Percentiles rank a stretch among this genome's conserved stretches.
Evolutionary conservation across 257 asterid species (phyloP).

Genomic region (Scutellaria minor): DNA sequence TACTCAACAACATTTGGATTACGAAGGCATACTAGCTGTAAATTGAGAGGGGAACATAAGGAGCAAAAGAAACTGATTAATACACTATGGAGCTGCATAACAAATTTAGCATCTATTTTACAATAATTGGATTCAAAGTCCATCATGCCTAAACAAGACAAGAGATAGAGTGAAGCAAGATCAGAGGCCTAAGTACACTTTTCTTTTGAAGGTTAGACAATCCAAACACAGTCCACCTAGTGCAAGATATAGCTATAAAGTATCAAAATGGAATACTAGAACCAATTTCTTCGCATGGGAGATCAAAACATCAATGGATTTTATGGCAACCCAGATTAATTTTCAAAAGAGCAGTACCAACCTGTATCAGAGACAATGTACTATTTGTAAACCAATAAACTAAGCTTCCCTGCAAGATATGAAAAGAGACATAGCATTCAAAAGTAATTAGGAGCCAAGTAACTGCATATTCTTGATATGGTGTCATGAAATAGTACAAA

Average conservation of each 20-base stretch:
- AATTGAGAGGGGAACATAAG: conserved; percentile 24
- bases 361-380: conserved; percentile 70
- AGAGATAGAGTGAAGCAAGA: neutral
- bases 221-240: neutral
- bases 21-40: conserved; percentile 75
- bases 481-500: conserved; percentile 16
- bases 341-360: conserved; percentile 38
- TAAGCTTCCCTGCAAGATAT: conserved; percentile 80
- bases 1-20: conserved; percentile 62
- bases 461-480: conserved; percentile 8
- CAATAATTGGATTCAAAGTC: neutral
- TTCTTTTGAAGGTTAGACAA: neutral
- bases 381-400: conserved; percentile 87
- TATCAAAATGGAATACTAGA: conserved; percentile 15
- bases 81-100: conserved; percentile 15
- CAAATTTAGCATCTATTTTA: neutral
- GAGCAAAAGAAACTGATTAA: conserved; percentile 29
- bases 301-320: conserved; percentile 18
- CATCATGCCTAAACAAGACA: neutral
- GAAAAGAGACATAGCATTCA: conserved; percentile 20
- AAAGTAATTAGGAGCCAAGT: conserved; percentile 18
- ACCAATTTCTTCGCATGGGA: conserved; percentile 15
- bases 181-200: neutral
- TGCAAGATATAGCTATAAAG: conserved; percentile 11
- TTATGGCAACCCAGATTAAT: conserved; percentile 17